A percentile compares a stretch with the other conserved stretches of the same genome.
Conservation (phyloP, 768 basidiomycete species). For the Lyophyllum decastes region DNA sequence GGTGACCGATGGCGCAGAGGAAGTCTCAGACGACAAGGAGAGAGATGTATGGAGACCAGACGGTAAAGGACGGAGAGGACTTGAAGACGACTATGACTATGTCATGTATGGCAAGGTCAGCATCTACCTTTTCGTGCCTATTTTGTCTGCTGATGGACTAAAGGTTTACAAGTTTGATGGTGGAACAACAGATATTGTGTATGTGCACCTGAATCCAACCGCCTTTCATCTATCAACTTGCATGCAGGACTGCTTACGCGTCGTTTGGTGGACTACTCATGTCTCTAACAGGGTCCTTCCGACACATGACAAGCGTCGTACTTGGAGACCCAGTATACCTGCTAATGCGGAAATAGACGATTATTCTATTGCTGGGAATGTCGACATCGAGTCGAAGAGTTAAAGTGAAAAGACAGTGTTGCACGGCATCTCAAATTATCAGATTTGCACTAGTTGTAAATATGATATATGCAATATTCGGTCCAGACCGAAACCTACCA, state of each 20-base stretch:
- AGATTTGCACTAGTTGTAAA: slow-evolving; percentile 16
- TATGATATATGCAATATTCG: slow-evolving; percentile 11
- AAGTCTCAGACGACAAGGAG: slow-evolving; percentile 69
- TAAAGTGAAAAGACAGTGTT: slow-evolving; percentile 4
- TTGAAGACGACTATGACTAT: slow-evolving; percentile 97
- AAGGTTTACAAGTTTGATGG: slow-evolving; percentile 98
- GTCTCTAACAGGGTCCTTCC: slow-evolving; percentile 89
- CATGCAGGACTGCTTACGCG: slow-evolving; percentile 83
- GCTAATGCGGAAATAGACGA: slow-evolving; percentile 71
- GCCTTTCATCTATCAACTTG: slow-evolving; percentile 2
- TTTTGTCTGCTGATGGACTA: background rate
- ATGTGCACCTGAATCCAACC: slow-evolving; percentile 29
- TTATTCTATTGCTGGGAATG: background rate
- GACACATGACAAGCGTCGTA: slow-evolving; percentile 90
- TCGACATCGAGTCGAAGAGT: background rate
- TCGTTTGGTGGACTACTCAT: slow-evolving; percentile 96
- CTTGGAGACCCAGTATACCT: slow-evolving; percentile 93
- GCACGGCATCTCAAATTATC: slow-evolving; percentile 5
- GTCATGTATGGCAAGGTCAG: slow-evolving; percentile 98
- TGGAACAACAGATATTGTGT: slow-evolving; percentile 83
- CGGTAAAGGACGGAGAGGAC: slow-evolving; percentile 73
- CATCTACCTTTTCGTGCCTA: background rate
- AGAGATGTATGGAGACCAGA: slow-evolving; percentile 84
- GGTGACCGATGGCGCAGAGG: slow-evolving; percentile 48
- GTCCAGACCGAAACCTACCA: slow-evolving; percentile 8